Evolutionary conservation across 2,329 filamentous ascomycete genomes (phyloP), one percentile per base, ranked within the genome.

Genomic region (Bipolaris cookei): DNA sequence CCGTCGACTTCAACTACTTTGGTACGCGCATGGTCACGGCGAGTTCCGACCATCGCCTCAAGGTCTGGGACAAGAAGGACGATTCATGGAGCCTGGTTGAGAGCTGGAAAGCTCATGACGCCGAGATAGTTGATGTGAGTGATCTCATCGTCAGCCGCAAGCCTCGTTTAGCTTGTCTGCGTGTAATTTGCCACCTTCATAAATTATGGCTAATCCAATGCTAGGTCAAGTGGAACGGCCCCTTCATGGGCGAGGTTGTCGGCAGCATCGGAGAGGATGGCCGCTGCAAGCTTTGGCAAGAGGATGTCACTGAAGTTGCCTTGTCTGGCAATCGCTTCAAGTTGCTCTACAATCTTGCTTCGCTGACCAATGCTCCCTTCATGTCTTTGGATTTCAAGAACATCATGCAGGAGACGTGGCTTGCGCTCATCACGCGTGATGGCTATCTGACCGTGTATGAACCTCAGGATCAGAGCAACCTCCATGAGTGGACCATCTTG

Each of bases 171-270:
- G 53, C 60, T 54, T 47, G 56, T 61, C 58, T 65, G 59, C 58
- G 69, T 65, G 44, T 48, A 35, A 34, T 59, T 64, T 61, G 60
- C 59, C 60, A 58, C 58, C 49, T 44, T 51, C 56, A 53, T 56
- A 57, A 56, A 56, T 20, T 39, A 28, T 32, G 56, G 60, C 70
- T 75, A 59, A 75, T 51, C 37, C 10, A 6, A 44, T 43, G 16
- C 46, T 71, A 94, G 91, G 88, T 96, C 52, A 91, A 95, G 82
- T 98, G 94, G 93, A 90, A 96, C 55, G 91, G 92, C 1, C 90
- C 92, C 0, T 94, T 91, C 62, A 88, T 95, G 58, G 95, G 95
- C 65, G 92, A 95, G 72, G 86, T 96, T 68, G 82, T 98, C 66
- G 93, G 89, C 54, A 96, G 90, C 51, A 90, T 97, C 58, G 92